Evolutionary conservation across 768 basidiomycete species (phyloP).

Genomic region (Kwoniella botswanensis): DNA sequence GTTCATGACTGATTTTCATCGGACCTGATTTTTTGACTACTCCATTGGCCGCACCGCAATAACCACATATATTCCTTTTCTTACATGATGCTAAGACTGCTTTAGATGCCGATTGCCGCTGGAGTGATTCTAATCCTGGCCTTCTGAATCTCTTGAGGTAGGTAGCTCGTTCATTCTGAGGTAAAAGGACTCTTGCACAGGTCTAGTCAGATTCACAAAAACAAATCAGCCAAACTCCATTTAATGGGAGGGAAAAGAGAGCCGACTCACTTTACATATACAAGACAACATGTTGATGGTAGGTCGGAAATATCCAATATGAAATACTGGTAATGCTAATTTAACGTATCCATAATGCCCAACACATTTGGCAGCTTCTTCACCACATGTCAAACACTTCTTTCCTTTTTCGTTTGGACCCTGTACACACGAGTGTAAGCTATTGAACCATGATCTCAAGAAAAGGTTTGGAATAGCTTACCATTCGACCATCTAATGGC

Average conservation of each 20-base stretch:
- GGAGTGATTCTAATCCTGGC: slow-evolving; percentile 88
- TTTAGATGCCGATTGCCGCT: slow-evolving; percentile 79
- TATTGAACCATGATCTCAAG: not conserved
- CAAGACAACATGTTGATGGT: slow-evolving; percentile 90
- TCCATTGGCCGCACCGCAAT: slow-evolving; percentile 92
- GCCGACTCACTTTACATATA: slow-evolving; percentile 82
- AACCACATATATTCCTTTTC: slow-evolving; percentile 88
- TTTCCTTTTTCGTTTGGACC: slow-evolving; percentile 92
- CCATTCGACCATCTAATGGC: slow-evolving; percentile 87
- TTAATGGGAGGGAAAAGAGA: no score
- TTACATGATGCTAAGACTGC: slow-evolving; percentile 83
- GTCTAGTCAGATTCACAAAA: no score
- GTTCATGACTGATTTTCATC: slow-evolving; percentile 96
- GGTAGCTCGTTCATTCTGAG: slow-evolving; percentile 79
- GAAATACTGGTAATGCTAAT: slow-evolving; percentile 93
- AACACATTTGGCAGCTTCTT: slow-evolving; percentile 89
- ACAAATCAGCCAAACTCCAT: no score
- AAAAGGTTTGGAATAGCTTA: slow-evolving; percentile 58
- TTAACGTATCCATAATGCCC: slow-evolving; percentile 99
- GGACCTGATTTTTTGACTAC: slow-evolving; percentile 91
- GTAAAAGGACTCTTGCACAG: slow-evolving; percentile 87
- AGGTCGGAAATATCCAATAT: slow-evolving; percentile 97
- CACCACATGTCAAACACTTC: slow-evolving; percentile 93
- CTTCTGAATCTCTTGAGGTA: slow-evolving; percentile 90
- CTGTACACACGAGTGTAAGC: slow-evolving; percentile 59